Conservation (phyloP, 2,329 filamentous ascomycete species). For the Cercospora sojina region DNA sequence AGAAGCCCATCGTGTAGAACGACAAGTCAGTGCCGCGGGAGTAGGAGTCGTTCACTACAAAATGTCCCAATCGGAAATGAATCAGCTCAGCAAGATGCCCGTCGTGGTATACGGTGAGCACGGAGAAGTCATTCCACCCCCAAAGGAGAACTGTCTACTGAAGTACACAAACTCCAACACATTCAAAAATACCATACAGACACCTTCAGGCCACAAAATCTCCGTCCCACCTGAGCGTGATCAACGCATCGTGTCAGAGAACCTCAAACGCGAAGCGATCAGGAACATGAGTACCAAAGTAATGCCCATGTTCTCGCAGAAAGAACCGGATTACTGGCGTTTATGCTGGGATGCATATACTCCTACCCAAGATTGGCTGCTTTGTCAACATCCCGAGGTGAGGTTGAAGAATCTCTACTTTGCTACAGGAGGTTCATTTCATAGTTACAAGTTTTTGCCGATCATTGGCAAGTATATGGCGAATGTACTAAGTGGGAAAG, state of each 20-base stretch:
- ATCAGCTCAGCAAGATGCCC: conserved; percentile 52
- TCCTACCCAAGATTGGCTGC: conserved; percentile 62
- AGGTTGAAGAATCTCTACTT: conserved; percentile 56
- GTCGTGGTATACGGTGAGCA: conserved; percentile 53
- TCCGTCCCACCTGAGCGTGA: conserved; percentile 47
- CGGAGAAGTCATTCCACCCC: conserved; percentile 53
- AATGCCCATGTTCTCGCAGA: conserved; percentile 39
- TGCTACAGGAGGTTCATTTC: conserved; percentile 63
- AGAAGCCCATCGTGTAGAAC: conserved; percentile 49
- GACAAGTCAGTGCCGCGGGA: conserved; percentile 58
- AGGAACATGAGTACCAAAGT: conserved; percentile 24
- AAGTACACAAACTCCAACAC: conserved; percentile 61
- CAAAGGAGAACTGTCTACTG: conserved; percentile 49
- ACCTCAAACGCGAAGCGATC: conserved; percentile 22
- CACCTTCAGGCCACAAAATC: conserved; percentile 52
- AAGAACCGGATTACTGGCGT: conserved; percentile 43
- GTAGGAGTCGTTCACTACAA: conserved; percentile 60
- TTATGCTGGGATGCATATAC: conserved; percentile 62
- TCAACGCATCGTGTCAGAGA: conserved; percentile 19
- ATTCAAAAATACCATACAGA: conserved; percentile 55
- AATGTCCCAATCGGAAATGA: conserved; percentile 52
- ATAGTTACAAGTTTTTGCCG: conserved; percentile 56
- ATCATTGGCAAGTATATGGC: conserved; percentile 61
- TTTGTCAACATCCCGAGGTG: conserved; percentile 53
- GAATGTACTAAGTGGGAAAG: conserved; percentile 41